These are phyloP conservation scores for Beta macrorhiza DNA, from an alignment of 179 eudicot genomes.

Conservation along the genomic window DNA sequence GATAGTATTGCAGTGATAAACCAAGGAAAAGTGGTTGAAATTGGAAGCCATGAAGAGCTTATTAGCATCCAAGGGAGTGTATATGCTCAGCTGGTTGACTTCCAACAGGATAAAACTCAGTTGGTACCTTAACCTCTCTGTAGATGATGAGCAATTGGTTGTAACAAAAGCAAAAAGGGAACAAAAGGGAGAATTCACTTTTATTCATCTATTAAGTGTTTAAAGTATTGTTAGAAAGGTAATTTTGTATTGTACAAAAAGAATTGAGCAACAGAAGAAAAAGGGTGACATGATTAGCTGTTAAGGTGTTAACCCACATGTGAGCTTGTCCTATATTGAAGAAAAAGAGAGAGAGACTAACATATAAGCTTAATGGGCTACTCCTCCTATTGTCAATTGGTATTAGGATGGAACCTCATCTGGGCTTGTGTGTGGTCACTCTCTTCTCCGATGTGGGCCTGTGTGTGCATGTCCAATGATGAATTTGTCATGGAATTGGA, in stretches of 20 bases:
- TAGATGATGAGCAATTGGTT: neutral
- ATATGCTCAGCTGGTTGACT: conserved; percentile 22
- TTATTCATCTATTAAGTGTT: neutral
- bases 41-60: conserved; percentile 42
- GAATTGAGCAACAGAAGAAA: neutral
- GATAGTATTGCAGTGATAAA: conserved; percentile 54
- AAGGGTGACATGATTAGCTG: neutral
- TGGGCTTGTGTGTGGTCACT: too few relatives aligned
- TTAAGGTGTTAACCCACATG: too few relatives aligned
- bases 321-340: too few relatives aligned
- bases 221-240: neutral
- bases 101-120: conserved; percentile 18
- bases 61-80: conserved; percentile 21
- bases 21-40: conserved; percentile 49
- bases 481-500: too few relatives aligned
- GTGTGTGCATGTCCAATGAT: too few relatives aligned
- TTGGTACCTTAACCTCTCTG: neutral
- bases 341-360: too few relatives aligned
- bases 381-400: too few relatives aligned
- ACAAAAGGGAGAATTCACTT: neutral
- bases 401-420: too few relatives aligned
- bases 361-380: too few relatives aligned
- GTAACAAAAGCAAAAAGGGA: too few relatives aligned
- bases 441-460: too few relatives aligned
- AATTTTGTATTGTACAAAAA: neutral